Evolutionary conservation across 2,329 filamentous ascomycete species (phyloP), one percentile per base, ranked within the genome.

Genomic region (Scytalidium lignicola): DNA sequence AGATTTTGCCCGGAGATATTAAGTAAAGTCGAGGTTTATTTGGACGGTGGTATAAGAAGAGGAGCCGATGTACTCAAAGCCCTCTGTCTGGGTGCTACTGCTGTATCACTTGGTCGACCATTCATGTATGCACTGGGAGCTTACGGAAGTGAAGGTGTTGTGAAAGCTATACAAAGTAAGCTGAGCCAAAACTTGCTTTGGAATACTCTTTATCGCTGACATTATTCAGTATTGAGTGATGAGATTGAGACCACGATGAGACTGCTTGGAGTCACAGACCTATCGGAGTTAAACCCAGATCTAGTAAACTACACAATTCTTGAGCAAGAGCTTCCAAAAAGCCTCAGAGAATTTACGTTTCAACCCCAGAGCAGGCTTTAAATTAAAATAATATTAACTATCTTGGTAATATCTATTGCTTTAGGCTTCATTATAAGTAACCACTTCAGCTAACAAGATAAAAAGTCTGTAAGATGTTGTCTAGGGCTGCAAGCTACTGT

Each of bases 31-130:
- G 78, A 84, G 57, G 75, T 86, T 0, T 78, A 75, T 43, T 66
- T 86, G 2, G 82, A 86, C 51, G 80, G 82, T 1, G 83, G 83
- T 0, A 72, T 86, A 39, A 69, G 73, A 1, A 67, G 81, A 13
- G 83, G 83, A 0, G 77, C 78, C 0, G 83, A 86, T 56, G 74
- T 86, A 2, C 69, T 86, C 52, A 86, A 86, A 62, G 80, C 79
- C 0, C 57, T 86, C 10, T 82, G 79, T 44, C 66, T 86, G 0
- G 83, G 83, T 0, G 82, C 80, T 0, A 80, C 67, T 41, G 82
- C 77, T 0, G 82, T 81, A 0, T 79, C 80, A 0, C 63, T 86
- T 2, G 83, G 82, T 0, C 67, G 83, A 19, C 76, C 77, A 0
- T 76, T 81, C 45, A 53, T 85, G 42, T 84, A 75, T 55, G 74